phyloP scores from a whole-genome alignment of 2,329 filamentous ascomycete genomes.

The Nectriaceae sp. region DNA sequence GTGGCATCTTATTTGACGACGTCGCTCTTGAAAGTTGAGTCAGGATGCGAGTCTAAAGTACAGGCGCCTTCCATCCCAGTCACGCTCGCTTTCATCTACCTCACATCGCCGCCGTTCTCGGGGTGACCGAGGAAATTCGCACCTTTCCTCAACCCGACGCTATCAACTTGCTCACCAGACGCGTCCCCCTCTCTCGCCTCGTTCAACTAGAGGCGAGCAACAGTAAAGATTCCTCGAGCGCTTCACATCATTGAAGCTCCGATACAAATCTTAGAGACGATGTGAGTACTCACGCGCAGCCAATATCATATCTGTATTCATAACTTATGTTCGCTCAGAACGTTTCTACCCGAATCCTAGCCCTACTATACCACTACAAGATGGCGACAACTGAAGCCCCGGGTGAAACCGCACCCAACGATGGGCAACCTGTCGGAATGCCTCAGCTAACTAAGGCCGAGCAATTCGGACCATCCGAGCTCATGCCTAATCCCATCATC shows the following conservation, averaged over 20 bases:
- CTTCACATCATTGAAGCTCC: too few species aligned
- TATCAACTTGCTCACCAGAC: neutral
- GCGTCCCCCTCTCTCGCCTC: neutral
- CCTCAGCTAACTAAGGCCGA: constrained; percentile 19
- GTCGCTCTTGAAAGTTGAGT: neutral
- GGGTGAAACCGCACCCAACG: constrained; percentile 10
- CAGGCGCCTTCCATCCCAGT: neutral
- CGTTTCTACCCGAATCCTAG: too few species aligned
- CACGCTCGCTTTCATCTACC: neutral
- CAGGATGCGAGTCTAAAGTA: neutral
- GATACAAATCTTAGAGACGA: too few species aligned
- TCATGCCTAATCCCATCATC: constrained; percentile 39
- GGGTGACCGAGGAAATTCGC: neutral
- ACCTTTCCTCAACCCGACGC: neutral
- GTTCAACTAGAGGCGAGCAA: too few species aligned
- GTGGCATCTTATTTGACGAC: neutral
- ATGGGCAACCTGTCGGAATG: constrained; percentile 7
- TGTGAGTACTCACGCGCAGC: too few species aligned
- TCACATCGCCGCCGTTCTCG: neutral
- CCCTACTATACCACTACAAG: too few species aligned
- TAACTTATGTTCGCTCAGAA: too few species aligned
- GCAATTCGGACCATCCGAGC: constrained; percentile 21
- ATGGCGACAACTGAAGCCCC: constrained; percentile 14
- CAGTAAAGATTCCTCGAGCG: too few species aligned
- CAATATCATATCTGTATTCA: too few species aligned